Evolutionary conservation across 1,139 yeast species (phyloP), one percentile per base, ranked within the genome.

Genomic region (Pichia sp.): DNA sequence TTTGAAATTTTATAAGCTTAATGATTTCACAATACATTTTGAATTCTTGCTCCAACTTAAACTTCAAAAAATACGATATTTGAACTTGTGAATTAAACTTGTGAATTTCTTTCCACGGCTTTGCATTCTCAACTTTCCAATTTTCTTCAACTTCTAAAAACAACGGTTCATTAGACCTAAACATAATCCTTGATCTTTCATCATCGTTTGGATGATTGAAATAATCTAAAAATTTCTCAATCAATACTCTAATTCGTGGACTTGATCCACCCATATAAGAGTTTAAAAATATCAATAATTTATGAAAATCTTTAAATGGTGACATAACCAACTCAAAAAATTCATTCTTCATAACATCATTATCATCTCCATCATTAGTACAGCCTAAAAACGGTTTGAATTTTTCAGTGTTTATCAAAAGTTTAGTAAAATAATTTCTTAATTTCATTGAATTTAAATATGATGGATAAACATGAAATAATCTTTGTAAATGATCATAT

Each of bases 381-480:
- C 6, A 5, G 5, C 42, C 48, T 39, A 48, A 41, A 53, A 53
- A 53, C 4, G 31, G 14, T 25, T 42, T 41, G 29, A 53, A 53
- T 16, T 28, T 48, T 4, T 44, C 16, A 29, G 34, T 44, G 1
- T 30, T n/a, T 2, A 39, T 8, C 11, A 53, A 22, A 2, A 39
- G 22, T 8, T 13, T 10, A 1, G 48, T 47, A 14, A 53, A 45
- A 33, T 50, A 42, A 25, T 39, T 31, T 42, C 53, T 46, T 3
- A 45, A n/a, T 7, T 16, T 14, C 28, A 34, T 44, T 5, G 45
- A 34, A 2, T 22, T 30, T 10, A 61, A 33, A 50, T 55, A 60
- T 6, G 67, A 62, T 11, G 65, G 61, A 51, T 62, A 65, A 3
- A 60, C 59, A 47, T 62, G 61, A 10, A 50, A 42, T 3, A 64